phyloP scores from a whole-genome alignment of 257 asterid species.

The Solanum habrochaites region DNA sequence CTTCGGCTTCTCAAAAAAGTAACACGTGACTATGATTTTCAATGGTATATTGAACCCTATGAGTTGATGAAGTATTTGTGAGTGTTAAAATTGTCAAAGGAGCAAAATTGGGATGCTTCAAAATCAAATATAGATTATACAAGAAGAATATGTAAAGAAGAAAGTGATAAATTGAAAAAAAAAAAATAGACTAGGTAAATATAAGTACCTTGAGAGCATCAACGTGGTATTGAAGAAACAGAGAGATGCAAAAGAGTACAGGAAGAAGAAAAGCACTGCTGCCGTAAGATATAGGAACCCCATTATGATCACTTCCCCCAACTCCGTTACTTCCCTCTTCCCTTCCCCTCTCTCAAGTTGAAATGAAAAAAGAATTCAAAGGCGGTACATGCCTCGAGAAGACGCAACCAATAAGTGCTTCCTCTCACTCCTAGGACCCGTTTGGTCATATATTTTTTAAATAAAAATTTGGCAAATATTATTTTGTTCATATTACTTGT shows the following conservation, averaged over 20 bases:
- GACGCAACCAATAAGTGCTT: background rate
- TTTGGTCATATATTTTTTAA: too few relatives aligned
- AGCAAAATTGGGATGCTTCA: background rate
- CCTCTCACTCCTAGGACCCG: background rate
- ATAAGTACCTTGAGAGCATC: too few relatives aligned
- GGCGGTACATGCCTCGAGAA: background rate
- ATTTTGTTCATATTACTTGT: too few relatives aligned
- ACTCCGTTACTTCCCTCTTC: background rate
- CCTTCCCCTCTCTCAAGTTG: background rate
- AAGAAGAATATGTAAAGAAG: background rate
- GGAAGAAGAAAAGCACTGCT: background rate
- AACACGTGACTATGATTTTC: background rate
- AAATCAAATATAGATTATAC: background rate
- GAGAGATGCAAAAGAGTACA: background rate
- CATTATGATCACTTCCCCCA: background rate
- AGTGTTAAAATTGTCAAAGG: background rate
- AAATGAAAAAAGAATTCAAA: background rate
- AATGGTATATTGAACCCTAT: background rate
- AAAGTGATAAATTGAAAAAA: background rate
- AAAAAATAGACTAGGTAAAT: too few relatives aligned
- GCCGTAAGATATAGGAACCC: background rate
- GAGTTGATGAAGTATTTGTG: background rate
- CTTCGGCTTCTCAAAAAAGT: background rate
- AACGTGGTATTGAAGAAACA: too few relatives aligned
- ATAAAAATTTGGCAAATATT: too few relatives aligned